Evolutionary conservation across 306 rosid species (phyloP), one percentile per base, ranked within the genome.

Genomic region (Trichosanthes truncata): DNA sequence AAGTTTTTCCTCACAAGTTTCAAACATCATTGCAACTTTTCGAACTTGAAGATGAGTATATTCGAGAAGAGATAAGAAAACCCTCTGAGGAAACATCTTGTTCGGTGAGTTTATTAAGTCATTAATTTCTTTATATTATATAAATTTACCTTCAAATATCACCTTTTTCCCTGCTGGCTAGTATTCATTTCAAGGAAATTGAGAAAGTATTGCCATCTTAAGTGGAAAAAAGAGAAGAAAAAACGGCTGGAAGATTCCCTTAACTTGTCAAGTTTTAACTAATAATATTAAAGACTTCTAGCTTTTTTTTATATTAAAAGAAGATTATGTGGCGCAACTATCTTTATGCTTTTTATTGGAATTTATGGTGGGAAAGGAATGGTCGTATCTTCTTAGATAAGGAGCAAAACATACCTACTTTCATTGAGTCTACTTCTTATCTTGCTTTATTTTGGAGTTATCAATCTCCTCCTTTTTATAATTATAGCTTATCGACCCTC

Each of bases 21-120:
- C 97, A 92, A 84, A 95, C 97, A 21, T 89, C 97, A 67, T 87
- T 95, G 81, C 97, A 92, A 84, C 86, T 95, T 21, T 90, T 89
- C 72, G 98, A 93, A 81, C 94, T 95, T 68, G 88, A 78, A 48
- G 99, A 95, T 89, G 99, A 92, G 81, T 93, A 91, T 82, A 89
- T 95, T 87, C 97, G 93, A 82, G 82, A 85, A 79, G 92, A 90
- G 84, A 93, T 93, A 80, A 88, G 82, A 73, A 90, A 93, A 83
- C 90, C 97, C 85, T 86, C 91, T 6, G 73, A 21, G 53, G 93
- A 82, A 82, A 23, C 82, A 80, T 82, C 87, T 56, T 95, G 97
- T 89, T 85, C 93, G 2, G 97, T 95, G 80, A 84, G 92, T 84
- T 81, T 80, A 74, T 43, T 23, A 7, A 12, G 76, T 41, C 18